These are phyloP conservation scores for Ensete ventricosum DNA, from an alignment of 176 grass and related monocot species.

Conservation along the genomic window DNA sequence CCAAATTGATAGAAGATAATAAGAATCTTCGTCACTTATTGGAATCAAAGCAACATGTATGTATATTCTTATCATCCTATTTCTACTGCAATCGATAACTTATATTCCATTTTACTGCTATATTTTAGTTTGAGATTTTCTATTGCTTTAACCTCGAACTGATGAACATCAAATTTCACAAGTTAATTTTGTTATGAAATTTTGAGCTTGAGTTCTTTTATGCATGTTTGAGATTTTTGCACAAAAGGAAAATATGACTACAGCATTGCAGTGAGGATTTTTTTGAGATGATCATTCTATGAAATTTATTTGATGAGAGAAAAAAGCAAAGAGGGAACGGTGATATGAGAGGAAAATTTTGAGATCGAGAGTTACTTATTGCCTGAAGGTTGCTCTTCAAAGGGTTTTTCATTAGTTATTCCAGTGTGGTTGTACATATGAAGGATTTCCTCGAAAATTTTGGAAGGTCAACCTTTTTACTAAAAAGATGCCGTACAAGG, in stretches of 20 bases:
- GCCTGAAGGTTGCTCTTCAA: too few species aligned
- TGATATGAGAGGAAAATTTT: too few species aligned
- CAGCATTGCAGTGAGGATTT: too few species aligned
- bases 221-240: too few species aligned
- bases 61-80: slow-evolving; percentile 4
- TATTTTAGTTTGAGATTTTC: background rate
- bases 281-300: too few species aligned
- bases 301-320: too few species aligned
- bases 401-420: background rate
- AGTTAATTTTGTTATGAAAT: too few species aligned
- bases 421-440: background rate
- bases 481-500: background rate
- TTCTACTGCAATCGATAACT: background rate
- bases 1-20: slow-evolving; percentile 70
- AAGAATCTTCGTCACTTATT: slow-evolving; percentile 60
- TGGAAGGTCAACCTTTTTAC: background rate
- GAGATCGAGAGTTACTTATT: too few species aligned
- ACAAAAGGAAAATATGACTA: too few species aligned
- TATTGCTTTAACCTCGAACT: background rate
- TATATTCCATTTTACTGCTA: background rate
- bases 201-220: too few species aligned
- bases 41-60: slow-evolving; percentile 42
- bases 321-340: too few species aligned
- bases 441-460: background rate
- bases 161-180: too few species aligned